Evolutionary conservation across 1,284 basidiomycete genomes (phyloP).

Genomic region (Ceratobasidium sp.): DNA sequence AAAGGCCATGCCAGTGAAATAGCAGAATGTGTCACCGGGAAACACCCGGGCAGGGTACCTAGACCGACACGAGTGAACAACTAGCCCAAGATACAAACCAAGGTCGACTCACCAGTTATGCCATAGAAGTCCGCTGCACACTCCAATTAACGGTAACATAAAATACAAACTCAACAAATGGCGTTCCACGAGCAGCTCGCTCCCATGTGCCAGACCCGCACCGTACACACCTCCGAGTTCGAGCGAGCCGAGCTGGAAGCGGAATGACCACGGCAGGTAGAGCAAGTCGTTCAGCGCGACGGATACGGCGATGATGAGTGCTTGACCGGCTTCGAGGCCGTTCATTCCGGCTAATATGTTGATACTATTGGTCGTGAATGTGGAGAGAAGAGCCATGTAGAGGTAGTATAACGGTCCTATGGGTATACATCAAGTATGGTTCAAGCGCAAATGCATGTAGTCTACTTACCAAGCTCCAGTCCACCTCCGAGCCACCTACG

Average conservation of each 20-base stretch:
- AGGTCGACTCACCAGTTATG: slow-evolving; percentile 84
- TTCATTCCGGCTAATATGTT: slow-evolving; percentile 99
- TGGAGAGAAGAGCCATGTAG: slow-evolving; percentile 96
- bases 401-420: slow-evolving; percentile 93
- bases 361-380: slow-evolving; percentile 98
- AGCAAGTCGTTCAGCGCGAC: slow-evolving; percentile 93
- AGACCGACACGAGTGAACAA: slow-evolving; percentile 43
- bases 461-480: slow-evolving; percentile 83
- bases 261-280: slow-evolving; percentile 87
- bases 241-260: slow-evolving; percentile 76
- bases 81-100: slow-evolving; percentile 51
- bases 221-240: slow-evolving; percentile 81
- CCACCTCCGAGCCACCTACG: slow-evolving; percentile 79
- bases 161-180: slow-evolving; percentile 97
- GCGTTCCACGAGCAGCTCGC: slow-evolving; percentile 86
- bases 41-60: slow-evolving; percentile 97
- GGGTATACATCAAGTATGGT: background rate
- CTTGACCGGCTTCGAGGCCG: slow-evolving; percentile 94
- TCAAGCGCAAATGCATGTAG: background rate
- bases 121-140: slow-evolving; percentile 89
- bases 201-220: slow-evolving; percentile 87
- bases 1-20: slow-evolving; percentile 98
- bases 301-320: slow-evolving; percentile 90
- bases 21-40: slow-evolving; percentile 98
- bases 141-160: slow-evolving; percentile 93